These are phyloP conservation scores for Bruguiera hainesii DNA, from an alignment of 441 rosid genomes.

Conservation along the genomic window DNA sequence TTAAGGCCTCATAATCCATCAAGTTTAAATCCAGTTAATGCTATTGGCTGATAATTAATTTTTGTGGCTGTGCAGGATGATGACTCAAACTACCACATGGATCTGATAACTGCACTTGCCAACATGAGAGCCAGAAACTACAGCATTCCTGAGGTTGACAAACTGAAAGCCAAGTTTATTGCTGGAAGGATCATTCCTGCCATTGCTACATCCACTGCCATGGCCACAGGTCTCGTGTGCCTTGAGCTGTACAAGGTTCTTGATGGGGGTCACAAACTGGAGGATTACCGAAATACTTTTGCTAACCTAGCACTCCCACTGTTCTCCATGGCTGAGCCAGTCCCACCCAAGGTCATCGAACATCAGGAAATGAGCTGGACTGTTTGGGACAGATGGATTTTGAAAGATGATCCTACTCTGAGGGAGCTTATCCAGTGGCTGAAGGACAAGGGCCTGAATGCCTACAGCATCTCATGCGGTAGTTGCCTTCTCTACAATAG, in stretches of 20 bases:
- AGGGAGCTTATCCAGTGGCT: conserved; percentile 79
- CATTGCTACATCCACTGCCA: conserved; percentile 84
- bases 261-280: conserved; percentile 63
- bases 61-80: conserved; percentile 51
- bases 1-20: background rate
- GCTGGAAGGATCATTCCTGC: conserved; percentile 95
- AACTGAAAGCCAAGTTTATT: conserved; percentile 85
- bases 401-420: conserved; percentile 64
- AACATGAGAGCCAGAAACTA: conserved; percentile 96
- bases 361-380: conserved; percentile 84
- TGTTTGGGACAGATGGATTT: conserved; percentile 86
- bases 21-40: background rate
- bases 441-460: conserved; percentile 59
- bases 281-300: conserved; percentile 84
- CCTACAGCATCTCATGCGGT: conserved; percentile 81
- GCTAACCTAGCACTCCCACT: conserved; percentile 84
- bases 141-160: conserved; percentile 84
- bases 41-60: background rate
- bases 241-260: conserved; percentile 87
- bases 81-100: conserved; percentile 92
- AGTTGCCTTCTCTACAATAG: conserved; percentile 75
- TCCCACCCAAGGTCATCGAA: conserved; percentile 69
- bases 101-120: conserved; percentile 78
- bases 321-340: conserved; percentile 89
- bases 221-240: conserved; percentile 91